phyloP scores from a whole-genome alignment of 805 yeast genomes.

The Candida nanaspora region DNA sequence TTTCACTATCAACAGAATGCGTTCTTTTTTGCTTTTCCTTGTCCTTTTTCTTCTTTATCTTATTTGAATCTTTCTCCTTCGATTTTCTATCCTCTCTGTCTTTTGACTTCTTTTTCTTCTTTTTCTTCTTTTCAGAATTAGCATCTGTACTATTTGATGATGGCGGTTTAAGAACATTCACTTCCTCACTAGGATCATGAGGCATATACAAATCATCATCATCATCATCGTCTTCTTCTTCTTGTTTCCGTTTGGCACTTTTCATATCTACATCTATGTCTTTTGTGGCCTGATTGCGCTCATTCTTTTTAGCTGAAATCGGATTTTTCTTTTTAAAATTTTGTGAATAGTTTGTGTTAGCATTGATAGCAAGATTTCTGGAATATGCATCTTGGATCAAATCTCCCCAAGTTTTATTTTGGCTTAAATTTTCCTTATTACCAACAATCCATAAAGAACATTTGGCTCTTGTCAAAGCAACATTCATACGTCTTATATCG shows the following conservation, averaged over 20 bases:
- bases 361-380: constrained; percentile 26
- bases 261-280: too few species aligned
- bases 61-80: neutral
- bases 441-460: constrained; percentile 93
- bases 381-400: constrained; percentile 58
- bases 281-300: too few species aligned
- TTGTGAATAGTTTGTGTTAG: neutral
- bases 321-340: too few species aligned
- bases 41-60: neutral
- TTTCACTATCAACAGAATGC: neutral
- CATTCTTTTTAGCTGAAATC: neutral
- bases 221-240: too few species aligned
- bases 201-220: too few species aligned
- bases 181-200: too few species aligned
- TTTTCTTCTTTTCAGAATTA: too few species aligned
- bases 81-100: too few species aligned
- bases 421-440: constrained; percentile 53
- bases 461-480: constrained; percentile 90
- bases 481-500: constrained; percentile 94
- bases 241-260: too few species aligned
- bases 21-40: neutral
- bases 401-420: constrained; percentile 67
- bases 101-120: neutral
- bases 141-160: too few species aligned
- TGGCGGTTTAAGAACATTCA: too few species aligned